A percentile compares a stretch with the other conserved stretches of the same genome.
Evolutionary conservation across 169 alveolate species (phyloP).

Genomic region (Besnoitia besnoiti): DNA sequence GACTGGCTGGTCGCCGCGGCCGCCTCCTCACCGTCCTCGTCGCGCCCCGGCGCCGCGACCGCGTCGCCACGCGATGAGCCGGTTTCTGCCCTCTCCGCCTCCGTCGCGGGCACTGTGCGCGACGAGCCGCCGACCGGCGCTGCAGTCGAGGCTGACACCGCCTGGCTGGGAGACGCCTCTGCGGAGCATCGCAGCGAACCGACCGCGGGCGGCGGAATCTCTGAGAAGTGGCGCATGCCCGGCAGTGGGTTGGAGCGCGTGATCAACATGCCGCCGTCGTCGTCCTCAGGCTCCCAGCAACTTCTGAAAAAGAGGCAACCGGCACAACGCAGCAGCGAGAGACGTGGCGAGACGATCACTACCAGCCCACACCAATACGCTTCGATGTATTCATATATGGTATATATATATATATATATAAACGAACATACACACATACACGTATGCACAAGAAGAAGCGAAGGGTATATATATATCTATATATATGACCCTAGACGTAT

Average conservation of each 20-base stretch:
- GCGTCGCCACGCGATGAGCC: too few relatives aligned
- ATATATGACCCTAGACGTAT: background rate
- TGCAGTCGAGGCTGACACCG: too few relatives aligned
- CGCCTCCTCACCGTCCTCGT: too few relatives aligned
- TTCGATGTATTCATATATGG: background rate
- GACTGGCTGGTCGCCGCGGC: too few relatives aligned
- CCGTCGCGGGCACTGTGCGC: too few relatives aligned
- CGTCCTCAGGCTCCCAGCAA: conserved; percentile 39
- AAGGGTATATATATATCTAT: background rate
- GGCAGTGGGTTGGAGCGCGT: background rate
- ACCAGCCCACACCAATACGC: background rate
- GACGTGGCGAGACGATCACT: background rate
- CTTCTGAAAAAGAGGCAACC: background rate
- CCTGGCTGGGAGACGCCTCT: too few relatives aligned
- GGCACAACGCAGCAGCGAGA: background rate
- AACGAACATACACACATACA: background rate
- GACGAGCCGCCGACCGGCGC: too few relatives aligned
- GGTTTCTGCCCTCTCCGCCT: too few relatives aligned
- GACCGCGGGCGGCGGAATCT: too few relatives aligned
- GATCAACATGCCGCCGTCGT: conserved; percentile 8
- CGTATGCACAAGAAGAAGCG: too few relatives aligned
- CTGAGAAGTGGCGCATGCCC: background rate
- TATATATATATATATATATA: conserved; percentile 15
- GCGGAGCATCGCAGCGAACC: too few relatives aligned
- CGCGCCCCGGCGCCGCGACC: too few relatives aligned